Percentiles rank a stretch among this genome's conserved stretches.
These are phyloP conservation scores for Aspergillus clavatus DNA, from an alignment of 2,329 filamentous ascomycete species.

Conservation along the genomic window DNA sequence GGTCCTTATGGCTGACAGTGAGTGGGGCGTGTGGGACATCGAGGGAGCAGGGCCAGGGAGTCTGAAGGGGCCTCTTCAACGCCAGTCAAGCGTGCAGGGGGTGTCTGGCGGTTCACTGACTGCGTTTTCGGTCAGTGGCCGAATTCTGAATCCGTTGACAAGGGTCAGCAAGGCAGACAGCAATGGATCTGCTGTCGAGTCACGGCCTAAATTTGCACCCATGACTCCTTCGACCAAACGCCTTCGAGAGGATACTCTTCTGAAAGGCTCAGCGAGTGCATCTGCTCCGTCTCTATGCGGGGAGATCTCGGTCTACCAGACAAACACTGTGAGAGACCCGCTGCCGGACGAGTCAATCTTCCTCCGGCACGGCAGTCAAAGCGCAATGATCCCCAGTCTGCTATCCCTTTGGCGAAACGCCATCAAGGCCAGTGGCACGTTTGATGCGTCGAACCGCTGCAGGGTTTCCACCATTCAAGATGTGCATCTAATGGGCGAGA, in stretches of 20 bases:
- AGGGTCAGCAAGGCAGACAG: constrained; percentile 19
- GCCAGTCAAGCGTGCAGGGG: constrained; percentile 36
- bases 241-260: constrained; percentile 41
- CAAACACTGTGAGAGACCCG: constrained; percentile 30
- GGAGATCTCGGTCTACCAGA: constrained; percentile 39
- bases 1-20: constrained; percentile 43
- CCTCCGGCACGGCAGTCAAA: constrained; percentile 40
- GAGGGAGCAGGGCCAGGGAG: constrained; percentile 42
- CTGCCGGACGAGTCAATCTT: constrained; percentile 42
- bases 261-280: constrained; percentile 33
- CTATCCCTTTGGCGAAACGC: constrained; percentile 42
- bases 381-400: constrained; percentile 41
- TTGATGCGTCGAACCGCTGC: constrained; percentile 37
- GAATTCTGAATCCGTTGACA: constrained; percentile 28
- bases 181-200: constrained; percentile 24
- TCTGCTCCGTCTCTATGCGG: constrained; percentile 34
- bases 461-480: constrained; percentile 37
- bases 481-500: constrained; percentile 39
- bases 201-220: constrained; percentile 38
- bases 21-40: constrained; percentile 49
- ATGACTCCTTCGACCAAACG: constrained; percentile 48
- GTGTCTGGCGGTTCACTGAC: constrained; percentile 39
- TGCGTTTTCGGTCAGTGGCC: constrained; percentile 40
- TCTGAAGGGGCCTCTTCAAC: constrained; percentile 35
- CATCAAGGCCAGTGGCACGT: constrained; percentile 33